Base-by-base conservation (phyloP, 2,329 filamentous ascomycete genomes). In the Onygenales sp. region DNA sequence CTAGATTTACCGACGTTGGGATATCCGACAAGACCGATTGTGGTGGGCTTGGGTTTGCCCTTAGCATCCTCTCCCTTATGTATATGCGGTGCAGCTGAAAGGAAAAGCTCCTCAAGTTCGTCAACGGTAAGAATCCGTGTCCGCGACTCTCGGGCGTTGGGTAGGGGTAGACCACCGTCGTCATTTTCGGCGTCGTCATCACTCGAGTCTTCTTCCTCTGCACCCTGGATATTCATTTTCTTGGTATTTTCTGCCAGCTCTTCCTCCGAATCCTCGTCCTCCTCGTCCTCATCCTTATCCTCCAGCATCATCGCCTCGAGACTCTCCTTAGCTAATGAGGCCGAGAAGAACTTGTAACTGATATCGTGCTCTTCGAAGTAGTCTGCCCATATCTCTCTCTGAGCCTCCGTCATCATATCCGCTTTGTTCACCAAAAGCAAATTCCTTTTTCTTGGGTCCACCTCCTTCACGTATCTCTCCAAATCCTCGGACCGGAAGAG, bases 1-100 rank as follows among this genome's bases (percentile, higher is more conserved):
- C 91, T 96, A 1, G 94, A 98, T 75, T 98, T 98, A 73, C 93
- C 93, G 58, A 98, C 93, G 74, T 98, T 98, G 65, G 93, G 93
- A 72, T 98, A 98, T 55, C 93, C 93, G 39, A 98, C 93, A 17
- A 98, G 78, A 62, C 93, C 93, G 61, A 98, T 93, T 59, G 89
- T 84, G 4, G 91, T 85, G 70, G 94, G 96, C 6, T 31, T 39
- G 10, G 43, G 13, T 36, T 54, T 52, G 5, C 48, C 32, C 10
- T 21, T 36, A 11, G 43, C 53, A 32, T 52, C 77, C 72, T 55
- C 74, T 75, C 41, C 59, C 39, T 11, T 73, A 68, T 43, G 68
- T 62, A 31, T 78, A 7, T 73, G 73, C 2, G 83, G 84, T 2
- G 85, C 82, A 67, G 95, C 85, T 61, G 83, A 74, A 14, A 97